These are phyloP conservation scores for Zygoascus ofunaensis DNA, from an alignment of 805 yeast genomes.

Conservation along the genomic window DNA sequence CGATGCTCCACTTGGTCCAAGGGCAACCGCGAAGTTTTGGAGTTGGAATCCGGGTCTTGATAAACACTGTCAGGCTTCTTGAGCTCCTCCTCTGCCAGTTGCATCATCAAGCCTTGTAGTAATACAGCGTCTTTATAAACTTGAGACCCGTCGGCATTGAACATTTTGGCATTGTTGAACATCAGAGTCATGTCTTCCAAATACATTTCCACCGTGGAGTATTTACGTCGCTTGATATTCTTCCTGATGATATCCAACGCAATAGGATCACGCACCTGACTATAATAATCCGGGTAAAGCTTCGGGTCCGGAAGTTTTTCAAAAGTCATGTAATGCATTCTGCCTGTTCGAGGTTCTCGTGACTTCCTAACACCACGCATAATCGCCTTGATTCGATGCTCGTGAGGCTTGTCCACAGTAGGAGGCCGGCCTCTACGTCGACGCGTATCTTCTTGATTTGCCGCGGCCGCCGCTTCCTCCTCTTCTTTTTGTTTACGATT, in stretches of 20 bases:
- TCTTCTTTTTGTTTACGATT: slow-evolving; percentile 21
- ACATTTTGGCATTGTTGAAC: slow-evolving; percentile 64
- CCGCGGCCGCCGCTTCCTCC: slow-evolving; percentile 24
- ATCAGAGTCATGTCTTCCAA: slow-evolving; percentile 67
- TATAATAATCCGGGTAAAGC: slow-evolving; percentile 42
- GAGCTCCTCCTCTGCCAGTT: slow-evolving; percentile 55
- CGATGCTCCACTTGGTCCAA: slow-evolving; percentile 63
- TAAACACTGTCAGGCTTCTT: slow-evolving; percentile 76
- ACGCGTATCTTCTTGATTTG: slow-evolving; percentile 33
- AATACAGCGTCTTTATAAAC: slow-evolving; percentile 52
- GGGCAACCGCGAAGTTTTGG: slow-evolving; percentile 67
- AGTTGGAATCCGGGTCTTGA: slow-evolving; percentile 39
- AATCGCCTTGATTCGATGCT: slow-evolving; percentile 81
- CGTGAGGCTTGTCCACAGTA: slow-evolving; percentile 82
- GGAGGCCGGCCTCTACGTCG: slow-evolving; percentile 85
- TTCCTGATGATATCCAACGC: slow-evolving; percentile 48
- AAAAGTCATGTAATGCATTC: slow-evolving; percentile 49
- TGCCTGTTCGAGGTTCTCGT: slow-evolving; percentile 41
- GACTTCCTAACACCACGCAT: slow-evolving; percentile 73
- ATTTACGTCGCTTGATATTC: slow-evolving; percentile 77
- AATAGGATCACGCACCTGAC: slow-evolving; percentile 34
- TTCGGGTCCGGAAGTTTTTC: slow-evolving; percentile 74
- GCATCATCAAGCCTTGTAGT: slow-evolving; percentile 53
- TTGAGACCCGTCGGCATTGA: slow-evolving; percentile 48
- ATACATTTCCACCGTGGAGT: slow-evolving; percentile 65